Evolutionary conservation across 129 eudicot genomes (phyloP).

Genomic region (Glebionis coronaria): DNA sequence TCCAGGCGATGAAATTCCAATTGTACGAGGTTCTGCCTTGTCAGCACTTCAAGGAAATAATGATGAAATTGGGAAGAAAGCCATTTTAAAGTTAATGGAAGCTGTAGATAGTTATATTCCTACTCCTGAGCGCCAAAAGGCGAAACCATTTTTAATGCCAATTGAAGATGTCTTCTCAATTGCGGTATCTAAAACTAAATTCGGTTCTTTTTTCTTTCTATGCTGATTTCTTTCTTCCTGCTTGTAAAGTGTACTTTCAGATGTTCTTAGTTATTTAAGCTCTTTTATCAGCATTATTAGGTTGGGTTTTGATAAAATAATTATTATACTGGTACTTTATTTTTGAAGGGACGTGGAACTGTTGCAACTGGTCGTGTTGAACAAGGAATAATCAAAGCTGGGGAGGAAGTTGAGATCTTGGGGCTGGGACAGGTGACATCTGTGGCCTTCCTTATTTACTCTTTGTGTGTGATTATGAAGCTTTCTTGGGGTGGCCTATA

Average conservation of each 20-base stretch:
- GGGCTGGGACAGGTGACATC: slow-evolving; percentile 71
- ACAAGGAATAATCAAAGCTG: slow-evolving; percentile 80
- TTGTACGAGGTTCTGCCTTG: slow-evolving; percentile 86
- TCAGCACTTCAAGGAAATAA: slow-evolving; percentile 89
- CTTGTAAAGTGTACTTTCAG: background rate
- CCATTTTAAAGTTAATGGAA: slow-evolving; percentile 86
- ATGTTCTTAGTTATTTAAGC: background rate
- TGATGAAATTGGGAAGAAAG: slow-evolving; percentile 83
- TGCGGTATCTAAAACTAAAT: slow-evolving; percentile 42
- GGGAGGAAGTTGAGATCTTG: slow-evolving; percentile 86
- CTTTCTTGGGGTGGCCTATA: slow-evolving; percentile 23
- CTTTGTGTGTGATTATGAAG: slow-evolving; percentile 11
- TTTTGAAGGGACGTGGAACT: slow-evolving; percentile 76
- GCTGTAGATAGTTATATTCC: slow-evolving; percentile 95
- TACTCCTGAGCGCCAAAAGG: slow-evolving; percentile 91
- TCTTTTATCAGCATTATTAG: background rate
- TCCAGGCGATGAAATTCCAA: slow-evolving; percentile 98
- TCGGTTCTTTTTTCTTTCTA: background rate
- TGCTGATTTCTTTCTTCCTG: background rate
- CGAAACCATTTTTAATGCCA: slow-evolving; percentile 93
- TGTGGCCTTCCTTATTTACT: background rate
- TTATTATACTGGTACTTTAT: background rate
- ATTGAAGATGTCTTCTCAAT: slow-evolving; percentile 93
- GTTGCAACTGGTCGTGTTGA: slow-evolving; percentile 94
- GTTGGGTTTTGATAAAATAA: background rate